phyloP scores from a whole-genome alignment of 139 green algal species.

The Tetradesmus obliquus region DNA sequence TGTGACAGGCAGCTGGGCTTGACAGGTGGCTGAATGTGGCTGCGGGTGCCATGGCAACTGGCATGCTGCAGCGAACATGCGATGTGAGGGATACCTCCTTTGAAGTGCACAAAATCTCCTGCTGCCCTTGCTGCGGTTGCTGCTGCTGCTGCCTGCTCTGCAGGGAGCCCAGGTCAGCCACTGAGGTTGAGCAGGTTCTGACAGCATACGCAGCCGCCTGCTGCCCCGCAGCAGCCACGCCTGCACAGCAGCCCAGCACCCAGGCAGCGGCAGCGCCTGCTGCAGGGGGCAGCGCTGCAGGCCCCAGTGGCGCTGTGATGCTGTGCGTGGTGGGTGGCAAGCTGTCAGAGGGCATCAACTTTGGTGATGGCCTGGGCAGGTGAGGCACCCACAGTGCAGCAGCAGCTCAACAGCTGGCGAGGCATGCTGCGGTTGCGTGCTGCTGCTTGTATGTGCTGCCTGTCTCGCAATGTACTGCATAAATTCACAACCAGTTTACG shows the following conservation, averaged over 20 bases:
- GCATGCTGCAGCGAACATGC: neutral
- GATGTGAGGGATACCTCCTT: no score
- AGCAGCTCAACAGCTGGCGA: neutral
- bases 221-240: neutral
- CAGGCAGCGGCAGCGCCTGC: constrained; percentile 15
- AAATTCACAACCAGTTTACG: no score
- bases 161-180: constrained; percentile 38
- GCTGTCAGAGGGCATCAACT: constrained; percentile 99
- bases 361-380: constrained; percentile 94
- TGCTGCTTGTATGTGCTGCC: neutral
- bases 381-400: constrained; percentile 41
- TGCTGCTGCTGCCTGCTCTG: neutral
- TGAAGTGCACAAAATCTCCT: no score
- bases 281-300: neutral
- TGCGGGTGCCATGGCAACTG: neutral
- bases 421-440: neutral
- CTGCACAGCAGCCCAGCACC: constrained; percentile 3
- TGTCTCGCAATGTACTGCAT: no score
- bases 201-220: constrained; percentile 19
- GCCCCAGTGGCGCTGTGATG: constrained; percentile 81
- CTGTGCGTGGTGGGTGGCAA: constrained; percentile 96
- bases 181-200: constrained; percentile 35
- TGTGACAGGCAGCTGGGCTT: neutral
- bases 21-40: neutral
- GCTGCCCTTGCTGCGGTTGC: neutral